Base-by-base conservation (phyloP, 495 filamentous ascomycete species). In the Thermochaetoides thermophila region DNA sequence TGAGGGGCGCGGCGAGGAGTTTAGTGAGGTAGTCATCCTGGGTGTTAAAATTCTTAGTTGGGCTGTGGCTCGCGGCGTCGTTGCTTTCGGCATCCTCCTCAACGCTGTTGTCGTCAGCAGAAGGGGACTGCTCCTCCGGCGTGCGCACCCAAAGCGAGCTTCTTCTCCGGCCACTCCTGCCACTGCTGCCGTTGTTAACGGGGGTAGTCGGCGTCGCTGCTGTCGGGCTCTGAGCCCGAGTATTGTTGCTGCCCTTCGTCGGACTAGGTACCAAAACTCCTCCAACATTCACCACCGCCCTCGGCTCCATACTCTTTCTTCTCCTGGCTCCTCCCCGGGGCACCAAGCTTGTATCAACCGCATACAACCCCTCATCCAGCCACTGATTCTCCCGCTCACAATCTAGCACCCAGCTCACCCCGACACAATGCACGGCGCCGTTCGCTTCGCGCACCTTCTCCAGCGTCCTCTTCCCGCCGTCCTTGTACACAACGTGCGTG, bases 401-500 rank as follows among this genome's bases (percentile, higher is more conserved):
- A 45, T 89, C 79, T 27, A 89, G 66, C 36, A 91, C 82, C 84
- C 84, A 92, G 37, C 74, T 76, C 27, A 87, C 81, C 23, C 82
- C 81, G 17, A 92, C 83, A 52, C 82, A 89, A 38, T 76, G 70
- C 5, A 93, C 81, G 14, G 80, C 63, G 1, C 81, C 84, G 13
- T 69, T 65, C 20, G 73, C 76, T 40, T 79, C 68, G 32, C 75
- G 66, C 6, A 91, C 82, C 53, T 92, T 95, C 52, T 94, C 79
- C 32, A 95, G 52, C 0, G 87, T 95, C 21, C 80, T 70, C 34
- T 82, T 73, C 7, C 78, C 78, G 26, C 89, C 89, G 56, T 94
- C 89, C 48, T 95, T 95, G 59, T 81, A 97, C 1, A 97, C 74
- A 1, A 97, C 81, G 46, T 97, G 89, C 4, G 89, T 97, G 48